Conservation (phyloP, 169 alveolate genomes). For the Fabrea salina region DNA sequence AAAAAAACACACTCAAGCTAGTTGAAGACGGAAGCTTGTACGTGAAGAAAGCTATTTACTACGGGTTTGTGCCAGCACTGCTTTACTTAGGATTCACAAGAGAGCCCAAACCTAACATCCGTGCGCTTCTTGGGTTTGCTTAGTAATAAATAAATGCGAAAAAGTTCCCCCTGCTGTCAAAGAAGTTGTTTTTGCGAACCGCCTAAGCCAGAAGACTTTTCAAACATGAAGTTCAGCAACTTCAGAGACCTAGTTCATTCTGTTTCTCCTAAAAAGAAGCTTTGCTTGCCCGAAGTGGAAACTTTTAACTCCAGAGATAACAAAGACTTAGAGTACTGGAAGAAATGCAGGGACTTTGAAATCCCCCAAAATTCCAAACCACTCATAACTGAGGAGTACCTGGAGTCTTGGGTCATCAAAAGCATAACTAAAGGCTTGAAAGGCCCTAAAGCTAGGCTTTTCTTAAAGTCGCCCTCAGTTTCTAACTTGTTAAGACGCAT, state of each 20-base stretch:
- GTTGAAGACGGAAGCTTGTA: not conserved
- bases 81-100: slow-evolving; percentile 20
- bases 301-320: not conserved
- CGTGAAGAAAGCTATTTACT: not conserved
- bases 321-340: not conserved
- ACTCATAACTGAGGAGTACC: no score
- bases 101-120: slow-evolving; percentile 28
- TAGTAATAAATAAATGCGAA: not conserved
- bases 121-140: not conserved
- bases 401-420: no score
- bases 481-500: no score
- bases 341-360: no score
- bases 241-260: not conserved
- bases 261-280: not conserved
- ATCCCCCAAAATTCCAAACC: no score
- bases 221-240: not conserved
- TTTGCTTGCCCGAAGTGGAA: not conserved
- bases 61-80: slow-evolving; percentile 25
- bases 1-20: not conserved
- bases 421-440: no score
- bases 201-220: not conserved
- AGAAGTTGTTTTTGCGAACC: not conserved
- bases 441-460: no score
- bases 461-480: no score
- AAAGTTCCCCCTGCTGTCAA: not conserved